Percentiles rank a stretch among this genome's conserved stretches.
phyloP scores from a whole-genome alignment of 1,284 basidiomycete species.

The Cryptococcus deneoformans region DNA sequence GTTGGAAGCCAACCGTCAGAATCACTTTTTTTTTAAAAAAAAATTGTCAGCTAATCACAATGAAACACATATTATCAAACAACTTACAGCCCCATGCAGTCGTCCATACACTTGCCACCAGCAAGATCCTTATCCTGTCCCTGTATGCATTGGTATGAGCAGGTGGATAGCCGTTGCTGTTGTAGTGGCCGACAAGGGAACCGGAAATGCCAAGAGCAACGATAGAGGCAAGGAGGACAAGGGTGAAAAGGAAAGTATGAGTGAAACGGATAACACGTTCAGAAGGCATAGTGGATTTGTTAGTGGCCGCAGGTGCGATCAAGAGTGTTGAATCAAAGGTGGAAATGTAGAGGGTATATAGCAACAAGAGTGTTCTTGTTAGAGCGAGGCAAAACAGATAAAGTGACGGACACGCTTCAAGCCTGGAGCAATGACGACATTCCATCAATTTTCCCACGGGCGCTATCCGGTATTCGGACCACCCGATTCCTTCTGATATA shows the following conservation, averaged over 20 bases:
- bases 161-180: constrained; percentile 40
- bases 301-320: no score
- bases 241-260: constrained; percentile 40
- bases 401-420: no score
- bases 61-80: not conserved
- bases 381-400: no score
- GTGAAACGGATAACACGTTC: constrained; percentile 37
- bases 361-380: no score
- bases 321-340: no score
- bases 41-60: no score
- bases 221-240: constrained; percentile 38
- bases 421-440: no score
- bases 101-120: constrained; percentile 47
- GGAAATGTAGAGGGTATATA: no score
- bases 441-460: no score
- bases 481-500: no score
- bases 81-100: constrained; percentile 39
- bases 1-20: constrained; percentile 45
- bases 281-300: constrained; percentile 27
- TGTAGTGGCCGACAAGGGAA: constrained; percentile 37
- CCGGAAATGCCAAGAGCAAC: constrained; percentile 44
- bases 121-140: constrained; percentile 48
- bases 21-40: constrained; percentile 32
- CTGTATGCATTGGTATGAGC: constrained; percentile 36
- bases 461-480: no score